Base-by-base conservation (phyloP, 2,329 filamentous ascomycete species). In the Zymoseptoria crescenta region DNA sequence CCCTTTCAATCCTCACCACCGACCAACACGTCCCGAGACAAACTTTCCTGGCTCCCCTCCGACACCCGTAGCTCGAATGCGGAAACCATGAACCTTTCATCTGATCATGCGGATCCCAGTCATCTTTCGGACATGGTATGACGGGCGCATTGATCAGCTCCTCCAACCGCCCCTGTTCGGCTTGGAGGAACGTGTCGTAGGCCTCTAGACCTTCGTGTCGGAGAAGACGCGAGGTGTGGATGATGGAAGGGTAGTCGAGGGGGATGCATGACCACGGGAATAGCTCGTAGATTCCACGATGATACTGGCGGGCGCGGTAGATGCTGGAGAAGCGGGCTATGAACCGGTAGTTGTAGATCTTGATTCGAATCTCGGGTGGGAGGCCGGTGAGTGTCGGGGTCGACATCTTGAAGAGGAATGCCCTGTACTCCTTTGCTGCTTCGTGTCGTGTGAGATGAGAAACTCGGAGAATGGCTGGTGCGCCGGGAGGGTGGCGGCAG, bases 311-410 rank as follows among this genome's bases (percentile, higher is more conserved):
- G n/a, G n/a, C n/a, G n/a, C n/a, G n/a, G 24, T 16, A 41, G 1
- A 41, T 16, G 10, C 20, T 27, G 35, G 13, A 6, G 10, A 41
- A 3, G 16, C 16, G 35, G 35, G 13, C 35, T 16, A 3, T 16
- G 24, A 62, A 52, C 16, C 58, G 29, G 16, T 49, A 8, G 27
- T 52, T 41, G 52, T 56, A 58, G 29, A 56, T 50, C 6, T 52
- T 55, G 8, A 60, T 19, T 19, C 60, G 55, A 49, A 60, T 4
- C 41, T 60, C 60, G 2, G 57, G 49, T 19, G 60, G 29, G 0
- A 62, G 57, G 52, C n/a, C 53, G 52, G 41, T 48, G 57, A 21
- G 8, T 21, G 35, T 41, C 35, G 10, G 35, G 9, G 35, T 4
- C 35, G 10, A 10, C 9, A 10, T 16, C 10, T 41, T n/a, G 35